phyloP scores from a whole-genome alignment of 352 stramenopile species.

The Salisapilia sapeloensis region DNA sequence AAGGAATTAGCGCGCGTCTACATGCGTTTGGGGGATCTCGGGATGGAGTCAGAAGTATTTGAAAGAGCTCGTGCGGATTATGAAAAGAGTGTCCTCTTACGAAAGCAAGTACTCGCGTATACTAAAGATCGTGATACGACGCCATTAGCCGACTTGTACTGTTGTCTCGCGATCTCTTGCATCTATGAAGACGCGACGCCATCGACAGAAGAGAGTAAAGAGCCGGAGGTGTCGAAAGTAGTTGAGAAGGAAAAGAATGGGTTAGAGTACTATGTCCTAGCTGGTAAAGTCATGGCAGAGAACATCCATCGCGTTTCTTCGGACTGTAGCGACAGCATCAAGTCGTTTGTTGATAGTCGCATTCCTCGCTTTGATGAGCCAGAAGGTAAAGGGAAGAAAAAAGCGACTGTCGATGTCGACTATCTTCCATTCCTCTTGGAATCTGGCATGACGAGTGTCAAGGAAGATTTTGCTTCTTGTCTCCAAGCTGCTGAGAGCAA shows the following conservation, averaged over 20 bases:
- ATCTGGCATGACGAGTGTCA: too few relatives aligned
- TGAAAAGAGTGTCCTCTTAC: constrained; percentile 53
- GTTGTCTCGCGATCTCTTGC: constrained; percentile 67
- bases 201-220: constrained; percentile 1
- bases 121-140: constrained; percentile 60
- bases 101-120: constrained; percentile 46
- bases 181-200: constrained; percentile 52
- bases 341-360: constrained; percentile 25
- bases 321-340: constrained; percentile 16
- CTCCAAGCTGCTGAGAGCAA: constrained; percentile 6
- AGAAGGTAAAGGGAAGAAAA: constrained; percentile 62
- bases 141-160: constrained; percentile 64
- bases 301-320: constrained; percentile 51
- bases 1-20: constrained; percentile 67
- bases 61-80: constrained; percentile 60
- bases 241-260: constrained; percentile 28
- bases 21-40: constrained; percentile 56
- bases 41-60: constrained; percentile 72
- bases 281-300: constrained; percentile 58
- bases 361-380: constrained; percentile 21
- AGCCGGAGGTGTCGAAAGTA: constrained; percentile 7
- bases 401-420: constrained; percentile 11
- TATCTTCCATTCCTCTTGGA: constrained; percentile 22
- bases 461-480: constrained; percentile 36
- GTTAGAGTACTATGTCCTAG: constrained; percentile 69